A percentile compares a stretch with the other conserved stretches of the same genome.
phyloP scores from a whole-genome alignment of 2,329 filamentous ascomycete species.

The Colletotrichum agaves region DNA sequence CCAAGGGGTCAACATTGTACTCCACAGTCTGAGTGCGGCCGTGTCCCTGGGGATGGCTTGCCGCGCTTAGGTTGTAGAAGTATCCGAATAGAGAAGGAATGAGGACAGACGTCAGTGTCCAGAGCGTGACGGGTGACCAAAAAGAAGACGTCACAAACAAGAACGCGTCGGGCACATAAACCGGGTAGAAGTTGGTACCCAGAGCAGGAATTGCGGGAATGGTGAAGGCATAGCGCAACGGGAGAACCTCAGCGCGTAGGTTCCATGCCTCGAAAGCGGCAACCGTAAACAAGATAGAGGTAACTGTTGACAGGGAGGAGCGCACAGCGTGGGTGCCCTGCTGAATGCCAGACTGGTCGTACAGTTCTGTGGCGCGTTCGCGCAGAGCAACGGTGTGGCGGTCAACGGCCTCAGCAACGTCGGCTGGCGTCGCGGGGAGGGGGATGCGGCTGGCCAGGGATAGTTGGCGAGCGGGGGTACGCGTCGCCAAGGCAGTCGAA shows the following conservation, averaged over 20 bases:
- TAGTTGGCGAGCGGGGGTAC: slow-evolving; percentile 63
- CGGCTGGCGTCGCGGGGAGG: slow-evolving; percentile 83
- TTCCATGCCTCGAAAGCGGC: slow-evolving; percentile 76
- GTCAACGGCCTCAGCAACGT: slow-evolving; percentile 81
- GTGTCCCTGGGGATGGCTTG: slow-evolving; percentile 53
- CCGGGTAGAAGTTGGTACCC: slow-evolving; percentile 65
- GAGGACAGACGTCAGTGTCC: slow-evolving; percentile 77
- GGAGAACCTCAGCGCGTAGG: slow-evolving; percentile 76
- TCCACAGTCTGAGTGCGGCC: slow-evolving; percentile 51
- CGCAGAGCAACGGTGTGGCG: slow-evolving; percentile 74
- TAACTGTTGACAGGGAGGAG: slow-evolving; percentile 76
- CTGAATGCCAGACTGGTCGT: slow-evolving; percentile 73
- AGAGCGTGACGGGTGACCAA: slow-evolving; percentile 84
- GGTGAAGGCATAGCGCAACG: slow-evolving; percentile 77
- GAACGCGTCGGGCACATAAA: slow-evolving; percentile 85
- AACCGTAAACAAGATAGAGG: slow-evolving; percentile 75
- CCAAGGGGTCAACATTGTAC: slow-evolving; percentile 82
- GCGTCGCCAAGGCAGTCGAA: slow-evolving; percentile 56
- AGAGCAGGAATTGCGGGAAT: slow-evolving; percentile 70
- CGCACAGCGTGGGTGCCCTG: slow-evolving; percentile 74
- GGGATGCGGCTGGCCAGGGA: slow-evolving; percentile 70
- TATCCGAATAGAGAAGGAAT: slow-evolving; percentile 80
- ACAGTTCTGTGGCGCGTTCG: slow-evolving; percentile 71
- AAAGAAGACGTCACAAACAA: slow-evolving; percentile 79
- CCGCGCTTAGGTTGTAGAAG: slow-evolving; percentile 86